Evolutionary conservation across 345 rosid species (phyloP).

Genomic region (Eucalyptus polyanthemos): DNA sequence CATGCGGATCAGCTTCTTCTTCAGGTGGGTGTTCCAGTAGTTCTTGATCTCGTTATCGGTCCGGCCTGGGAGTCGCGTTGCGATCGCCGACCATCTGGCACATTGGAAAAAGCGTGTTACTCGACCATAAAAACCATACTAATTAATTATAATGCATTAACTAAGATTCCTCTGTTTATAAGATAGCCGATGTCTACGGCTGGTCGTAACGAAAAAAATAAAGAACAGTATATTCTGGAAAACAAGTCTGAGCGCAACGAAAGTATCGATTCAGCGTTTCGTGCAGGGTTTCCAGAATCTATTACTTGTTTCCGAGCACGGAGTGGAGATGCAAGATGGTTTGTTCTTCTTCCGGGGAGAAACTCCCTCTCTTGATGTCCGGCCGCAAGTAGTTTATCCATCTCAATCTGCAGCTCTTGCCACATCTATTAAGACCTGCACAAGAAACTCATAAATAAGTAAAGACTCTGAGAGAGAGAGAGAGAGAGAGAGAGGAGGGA

Average conservation of each 20-base stretch:
- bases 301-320: conserved; percentile 62
- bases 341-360: conserved; percentile 62
- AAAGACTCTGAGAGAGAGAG: background rate
- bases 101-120: background rate
- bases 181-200: background rate
- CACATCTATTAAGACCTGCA: conserved; percentile 29
- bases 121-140: background rate
- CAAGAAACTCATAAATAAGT: background rate
- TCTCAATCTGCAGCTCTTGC: conserved; percentile 67
- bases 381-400: conserved; percentile 80
- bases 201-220: rapidly evolving
- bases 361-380: conserved; percentile 63
- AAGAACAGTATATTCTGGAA: background rate
- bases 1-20: conserved; percentile 66
- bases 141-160: background rate
- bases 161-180: background rate
- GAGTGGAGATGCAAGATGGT: conserved; percentile 56
- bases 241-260: background rate
- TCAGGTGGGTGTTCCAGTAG: conserved; percentile 74
- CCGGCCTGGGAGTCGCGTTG: conserved; percentile 69
- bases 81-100: conserved; percentile 71
- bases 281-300: background rate
- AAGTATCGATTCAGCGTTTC: background rate
- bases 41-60: conserved; percentile 82
- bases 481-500: background rate